Evolutionary conservation across 345 rosid genomes (phyloP).

Genomic region (Hibiscus syriacus): DNA sequence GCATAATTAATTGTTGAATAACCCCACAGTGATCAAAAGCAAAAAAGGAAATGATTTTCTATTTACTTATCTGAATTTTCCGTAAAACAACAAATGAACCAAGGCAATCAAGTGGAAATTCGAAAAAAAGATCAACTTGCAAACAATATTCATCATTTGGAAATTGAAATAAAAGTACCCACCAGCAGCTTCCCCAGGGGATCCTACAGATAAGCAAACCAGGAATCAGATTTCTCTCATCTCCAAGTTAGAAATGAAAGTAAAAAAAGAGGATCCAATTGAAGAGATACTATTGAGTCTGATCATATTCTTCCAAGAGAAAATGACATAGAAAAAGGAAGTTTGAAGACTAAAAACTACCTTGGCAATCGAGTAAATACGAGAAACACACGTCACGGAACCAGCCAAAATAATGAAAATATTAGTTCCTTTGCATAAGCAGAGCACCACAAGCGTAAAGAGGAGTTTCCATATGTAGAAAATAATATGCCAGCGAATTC

Average conservation of each 20-base stretch:
- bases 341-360: neutral
- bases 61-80: neutral
- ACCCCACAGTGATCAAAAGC: neutral
- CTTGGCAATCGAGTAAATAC: neutral
- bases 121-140: neutral
- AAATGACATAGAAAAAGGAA: neutral
- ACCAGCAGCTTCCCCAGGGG: neutral
- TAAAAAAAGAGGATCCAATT: neutral
- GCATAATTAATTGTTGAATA: neutral
- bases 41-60: neutral
- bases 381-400: neutral
- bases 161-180: neutral
- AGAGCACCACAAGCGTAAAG: neutral
- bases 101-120: neutral
- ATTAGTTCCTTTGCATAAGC: neutral
- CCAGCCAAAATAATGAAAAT: neutral
- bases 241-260: neutral
- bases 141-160: neutral
- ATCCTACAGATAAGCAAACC: neutral
- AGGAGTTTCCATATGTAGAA: neutral
- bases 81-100: neutral
- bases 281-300: neutral
- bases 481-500: conserved; percentile 19
- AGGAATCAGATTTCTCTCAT: neutral
- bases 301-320: neutral